Base-by-base conservation (phyloP, 2,329 filamentous ascomycete genomes). In the Fusarium equiseti region DNA sequence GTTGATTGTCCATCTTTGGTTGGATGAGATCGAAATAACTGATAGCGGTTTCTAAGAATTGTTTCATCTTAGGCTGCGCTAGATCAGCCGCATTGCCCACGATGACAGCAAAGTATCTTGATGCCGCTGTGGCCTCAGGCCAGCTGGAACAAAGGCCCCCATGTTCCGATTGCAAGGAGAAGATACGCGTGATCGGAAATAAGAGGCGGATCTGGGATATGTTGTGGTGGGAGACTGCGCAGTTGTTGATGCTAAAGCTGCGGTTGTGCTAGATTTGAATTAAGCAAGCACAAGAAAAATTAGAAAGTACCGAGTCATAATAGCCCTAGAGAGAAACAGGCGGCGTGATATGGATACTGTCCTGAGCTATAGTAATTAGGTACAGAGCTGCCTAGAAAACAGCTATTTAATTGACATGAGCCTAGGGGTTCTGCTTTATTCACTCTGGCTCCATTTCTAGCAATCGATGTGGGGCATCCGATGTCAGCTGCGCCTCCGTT, bases 241-340 rank as follows among this genome's bases (percentile, higher is more conserved):
- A 65, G 8, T 46, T 63, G 42, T 52, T 55, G 42, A 70, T 54
- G 55, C 72, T 75, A 54, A 63, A 66, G 70, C 75, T 79, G 18
- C 72, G 67, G 44, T 67, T 56, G 51, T 73, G 72, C 10, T 20
- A 29, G n/a, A 52, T 29, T 26, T 44, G 52, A 38, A 38, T 7
- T 38, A 38, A 38, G 18, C 35, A 18, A n/a, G 35, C 35, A 38
- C 10, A 12, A n/a, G 18, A 38, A 38, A 38, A 38, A 12, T n/a
- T 6, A 38, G 35, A 38, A 38, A n/a, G 16, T 38, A 12, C 18
- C 18, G 9, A 10, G 18, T 7, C 0, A n/a, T 38, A n/a, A 38
- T 38, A 38, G 35, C 18, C 35, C 18, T 38, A 6, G 35, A n/a
- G 35, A 38, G 35, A 38, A n/a, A 38, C 10, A 38, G 35, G 35